Evolutionary conservation across 164 flowering plant species (phyloP).

Genomic region (grape (Vitis vinifera)): ASM3070453v1 NC_081823.1:10501001-10501500

Average conservation of each 20-base stretch:
- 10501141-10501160: conserved; percentile 37
- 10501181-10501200: no score
- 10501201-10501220: not conserved
- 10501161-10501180: not conserved
- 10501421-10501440: no score
- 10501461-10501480: no score
- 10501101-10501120: conserved; percentile 65
- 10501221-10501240: not conserved
- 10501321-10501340: no score
- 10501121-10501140: conserved; percentile 25
- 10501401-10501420: no score
- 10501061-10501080: conserved; percentile 70
- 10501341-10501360: no score
- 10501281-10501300: no score
- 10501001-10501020: not conserved
- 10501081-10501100: conserved; percentile 55
- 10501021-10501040: not conserved
- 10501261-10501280: not conserved
- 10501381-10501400: no score
- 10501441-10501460: no score
- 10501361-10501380: no score
- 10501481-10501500: no score
- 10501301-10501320: no score
- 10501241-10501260: not conserved
- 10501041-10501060: conserved; percentile 55